Conservation (phyloP, 345 rosid species). For the Heritiera littoralis region DNA sequence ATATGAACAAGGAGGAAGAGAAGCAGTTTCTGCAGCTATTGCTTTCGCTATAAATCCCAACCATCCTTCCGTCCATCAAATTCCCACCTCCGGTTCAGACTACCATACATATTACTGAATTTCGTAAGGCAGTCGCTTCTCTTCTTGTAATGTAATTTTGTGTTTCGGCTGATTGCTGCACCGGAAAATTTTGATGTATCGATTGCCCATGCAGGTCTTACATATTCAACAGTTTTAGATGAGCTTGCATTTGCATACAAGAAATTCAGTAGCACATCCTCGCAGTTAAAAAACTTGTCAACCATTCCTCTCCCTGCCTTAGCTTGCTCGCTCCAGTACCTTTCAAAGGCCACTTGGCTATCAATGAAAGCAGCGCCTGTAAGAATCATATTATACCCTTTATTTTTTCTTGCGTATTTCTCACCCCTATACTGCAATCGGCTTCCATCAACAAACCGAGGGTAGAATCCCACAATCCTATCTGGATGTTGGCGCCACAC, state of each 20-base stretch:
- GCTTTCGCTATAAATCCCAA: conserved; percentile 74
- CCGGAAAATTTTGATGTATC: conserved; percentile 87
- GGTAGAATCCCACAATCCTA: conserved; percentile 88
- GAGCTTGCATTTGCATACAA: conserved; percentile 81
- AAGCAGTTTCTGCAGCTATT: not conserved
- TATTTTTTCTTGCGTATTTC: conserved; percentile 66
- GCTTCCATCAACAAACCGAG: conserved; percentile 58
- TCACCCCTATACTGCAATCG: conserved; percentile 72
- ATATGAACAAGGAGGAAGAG: not conserved
- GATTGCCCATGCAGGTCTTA: conserved; percentile 79
- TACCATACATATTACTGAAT: conserved; percentile 71
- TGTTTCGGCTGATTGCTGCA: conserved; percentile 81
- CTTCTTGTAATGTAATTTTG: conserved; percentile 64
- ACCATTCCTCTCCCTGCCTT: conserved; percentile 68
- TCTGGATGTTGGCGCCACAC: conserved; percentile 90
- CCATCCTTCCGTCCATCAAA: conserved; percentile 75
- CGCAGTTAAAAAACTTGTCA: conserved; percentile 75
- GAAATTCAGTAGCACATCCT: conserved; percentile 80
- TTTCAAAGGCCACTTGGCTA: conserved; percentile 51
- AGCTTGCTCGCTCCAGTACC: conserved; percentile 67
- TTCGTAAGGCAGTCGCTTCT: conserved; percentile 71
- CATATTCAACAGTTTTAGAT: conserved; percentile 64
- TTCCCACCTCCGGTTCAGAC: conserved; percentile 59
- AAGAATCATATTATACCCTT: conserved; percentile 87
- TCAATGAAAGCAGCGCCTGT: conserved; percentile 97